phyloP scores from a whole-genome alignment of 83 land plant species.

The Thuja plicata region DNA sequence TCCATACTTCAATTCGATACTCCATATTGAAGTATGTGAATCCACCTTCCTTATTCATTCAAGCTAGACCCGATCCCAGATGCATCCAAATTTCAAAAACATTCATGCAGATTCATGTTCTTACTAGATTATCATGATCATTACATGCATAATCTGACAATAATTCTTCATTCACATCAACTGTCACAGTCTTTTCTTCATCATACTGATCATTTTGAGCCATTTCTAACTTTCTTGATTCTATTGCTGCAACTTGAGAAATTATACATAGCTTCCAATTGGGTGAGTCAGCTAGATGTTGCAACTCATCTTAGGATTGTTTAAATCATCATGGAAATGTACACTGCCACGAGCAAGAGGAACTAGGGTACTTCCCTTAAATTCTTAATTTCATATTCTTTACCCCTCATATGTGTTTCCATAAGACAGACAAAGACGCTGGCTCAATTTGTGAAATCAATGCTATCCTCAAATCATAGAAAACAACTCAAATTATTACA shows the following conservation, averaged over 20 bases:
- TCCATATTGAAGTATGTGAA: no score
- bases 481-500: no score
- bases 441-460: no score
- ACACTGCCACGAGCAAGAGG: no score
- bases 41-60: no score
- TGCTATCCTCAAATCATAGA: no score
- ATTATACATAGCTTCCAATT: constrained; percentile 5
- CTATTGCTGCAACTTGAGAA: constrained; percentile 13
- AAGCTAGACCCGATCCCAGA: background rate
- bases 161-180: background rate
- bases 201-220: background rate
- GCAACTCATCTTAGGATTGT: constrained; percentile 25
- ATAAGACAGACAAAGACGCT: no score
- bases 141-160: background rate
- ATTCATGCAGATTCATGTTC: background rate
- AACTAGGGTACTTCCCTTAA: no score
- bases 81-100: background rate
- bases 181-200: constrained; percentile 11
- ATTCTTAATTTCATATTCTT: no score
- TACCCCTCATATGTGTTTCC: no score
- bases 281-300: constrained; percentile 22
- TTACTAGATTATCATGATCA: constrained; percentile 3
- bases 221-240: constrained; percentile 19
- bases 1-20: no score
- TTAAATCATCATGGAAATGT: no score